Conservation (phyloP, 106 monocot species). For the Allium cepa region DNA sequence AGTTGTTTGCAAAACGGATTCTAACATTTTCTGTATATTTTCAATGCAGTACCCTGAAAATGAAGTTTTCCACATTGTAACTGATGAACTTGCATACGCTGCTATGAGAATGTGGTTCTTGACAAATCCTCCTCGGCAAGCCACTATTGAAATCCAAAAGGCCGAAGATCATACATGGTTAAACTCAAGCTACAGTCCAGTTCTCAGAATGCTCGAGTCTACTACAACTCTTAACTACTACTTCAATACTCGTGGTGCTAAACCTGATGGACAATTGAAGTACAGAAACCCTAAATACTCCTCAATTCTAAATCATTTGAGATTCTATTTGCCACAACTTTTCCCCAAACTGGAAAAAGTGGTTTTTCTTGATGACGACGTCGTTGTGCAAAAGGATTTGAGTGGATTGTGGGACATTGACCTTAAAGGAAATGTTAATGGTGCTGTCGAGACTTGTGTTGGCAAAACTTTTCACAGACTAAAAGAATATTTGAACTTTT, state of each 20-base stretch:
- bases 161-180: constrained; percentile 13
- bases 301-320: constrained; percentile 69
- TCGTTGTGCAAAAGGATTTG: constrained; percentile 70
- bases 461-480: constrained; percentile 61
- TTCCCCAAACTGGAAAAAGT: constrained; percentile 71
- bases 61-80: constrained; percentile 14
- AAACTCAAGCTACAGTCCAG: constrained; percentile 15
- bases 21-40: background rate
- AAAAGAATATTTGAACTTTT: constrained; percentile 71
- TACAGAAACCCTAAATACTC: constrained; percentile 11
- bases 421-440: constrained; percentile 70
- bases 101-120: constrained; percentile 20
- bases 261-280: constrained; percentile 13
- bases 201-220: constrained; percentile 13
- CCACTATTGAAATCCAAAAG: constrained; percentile 13
- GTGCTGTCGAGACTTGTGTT: constrained; percentile 75
- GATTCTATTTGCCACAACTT: constrained; percentile 72
- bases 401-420: constrained; percentile 50
- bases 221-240: constrained; percentile 11
- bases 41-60: constrained; percentile 4
- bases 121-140: constrained; percentile 6
- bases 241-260: constrained; percentile 6
- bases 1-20: background rate
- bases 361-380: constrained; percentile 74
- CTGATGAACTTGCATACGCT: constrained; percentile 11